phyloP scores from a whole-genome alignment of 2,329 filamentous ascomycete species.

The Colletotrichum sp. region DNA sequence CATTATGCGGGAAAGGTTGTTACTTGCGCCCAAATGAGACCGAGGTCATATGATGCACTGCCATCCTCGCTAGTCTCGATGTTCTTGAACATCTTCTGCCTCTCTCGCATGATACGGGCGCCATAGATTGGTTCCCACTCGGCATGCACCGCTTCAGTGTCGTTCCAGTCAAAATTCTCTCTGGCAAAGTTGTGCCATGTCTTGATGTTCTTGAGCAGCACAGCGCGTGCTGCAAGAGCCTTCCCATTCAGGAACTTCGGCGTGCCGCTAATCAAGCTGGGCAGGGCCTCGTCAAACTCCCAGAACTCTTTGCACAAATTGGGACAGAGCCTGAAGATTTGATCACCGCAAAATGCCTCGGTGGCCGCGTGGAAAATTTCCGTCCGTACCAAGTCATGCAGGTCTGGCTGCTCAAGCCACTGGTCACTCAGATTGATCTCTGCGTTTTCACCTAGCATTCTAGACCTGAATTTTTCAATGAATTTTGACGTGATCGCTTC shows the following conservation, averaged over 20 bases:
- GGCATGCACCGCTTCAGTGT: not conserved
- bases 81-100: not conserved
- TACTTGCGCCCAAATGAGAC: not conserved
- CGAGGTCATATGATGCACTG: not conserved
- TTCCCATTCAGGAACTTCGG: not conserved
- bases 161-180: not conserved
- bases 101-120: not conserved
- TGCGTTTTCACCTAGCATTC: not conserved
- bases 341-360: not conserved
- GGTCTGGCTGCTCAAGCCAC: not conserved
- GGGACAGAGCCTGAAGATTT: not conserved
- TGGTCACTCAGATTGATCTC: not conserved
- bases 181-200: not conserved
- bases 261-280: not conserved
- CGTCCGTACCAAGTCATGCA: not conserved
- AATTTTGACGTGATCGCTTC: not conserved
- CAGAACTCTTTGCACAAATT: not conserved
- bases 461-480: not conserved
- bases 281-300: not conserved
- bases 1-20: not conserved
- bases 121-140: not conserved
- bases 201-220: not conserved
- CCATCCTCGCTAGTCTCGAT: not conserved
- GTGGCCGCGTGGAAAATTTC: not conserved
- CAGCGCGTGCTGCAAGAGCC: not conserved